These are phyloP conservation scores for Aspergillus ochraceoroseus DNA, from an alignment of 2,329 filamentous ascomycete genomes.

Conservation along the genomic window DNA sequence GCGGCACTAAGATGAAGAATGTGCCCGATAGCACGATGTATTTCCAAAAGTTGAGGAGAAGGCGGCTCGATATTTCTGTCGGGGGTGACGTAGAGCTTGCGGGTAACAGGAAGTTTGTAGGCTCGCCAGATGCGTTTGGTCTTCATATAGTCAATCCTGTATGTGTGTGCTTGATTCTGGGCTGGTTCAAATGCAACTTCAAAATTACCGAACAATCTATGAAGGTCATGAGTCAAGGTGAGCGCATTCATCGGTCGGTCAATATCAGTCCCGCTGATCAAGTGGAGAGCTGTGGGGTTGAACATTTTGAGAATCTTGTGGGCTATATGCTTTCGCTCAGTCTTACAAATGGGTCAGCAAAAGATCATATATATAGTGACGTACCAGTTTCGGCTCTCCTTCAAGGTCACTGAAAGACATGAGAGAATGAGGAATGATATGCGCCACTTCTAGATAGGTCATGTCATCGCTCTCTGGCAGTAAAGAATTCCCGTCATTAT, in stretches of 20 bases:
- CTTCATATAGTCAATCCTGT: conserved; percentile 14
- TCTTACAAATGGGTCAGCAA: conserved; percentile 4
- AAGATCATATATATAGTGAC: not conserved
- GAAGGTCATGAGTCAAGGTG: conserved; percentile 17
- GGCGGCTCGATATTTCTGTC: conserved; percentile 32
- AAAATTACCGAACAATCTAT: conserved; percentile 21
- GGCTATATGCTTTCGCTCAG: conserved; percentile 15
- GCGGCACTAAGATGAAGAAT: conserved; percentile 25
- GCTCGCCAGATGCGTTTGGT: not conserved
- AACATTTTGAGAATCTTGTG: conserved; percentile 22
- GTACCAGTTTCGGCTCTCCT: conserved; percentile 18
- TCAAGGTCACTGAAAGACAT: conserved; percentile 14
- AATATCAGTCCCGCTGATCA: conserved; percentile 18
- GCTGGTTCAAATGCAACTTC: conserved; percentile 21
- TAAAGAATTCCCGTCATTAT: conserved; percentile 21
- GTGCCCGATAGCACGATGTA: conserved; percentile 27
- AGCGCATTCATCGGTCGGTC: conserved; percentile 22
- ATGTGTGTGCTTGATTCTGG: conserved; percentile 14
- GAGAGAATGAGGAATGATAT: conserved; percentile 24
- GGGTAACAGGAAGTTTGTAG: conserved; percentile 1
- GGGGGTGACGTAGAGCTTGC: conserved; percentile 22
- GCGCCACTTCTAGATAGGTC: conserved; percentile 22
- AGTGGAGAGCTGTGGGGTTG: conserved; percentile 14
- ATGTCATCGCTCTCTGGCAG: conserved; percentile 8
- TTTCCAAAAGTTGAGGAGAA: conserved; percentile 23